Base-by-base conservation (phyloP, 169 alveolate species). In the Eimeria mitis region DNA sequence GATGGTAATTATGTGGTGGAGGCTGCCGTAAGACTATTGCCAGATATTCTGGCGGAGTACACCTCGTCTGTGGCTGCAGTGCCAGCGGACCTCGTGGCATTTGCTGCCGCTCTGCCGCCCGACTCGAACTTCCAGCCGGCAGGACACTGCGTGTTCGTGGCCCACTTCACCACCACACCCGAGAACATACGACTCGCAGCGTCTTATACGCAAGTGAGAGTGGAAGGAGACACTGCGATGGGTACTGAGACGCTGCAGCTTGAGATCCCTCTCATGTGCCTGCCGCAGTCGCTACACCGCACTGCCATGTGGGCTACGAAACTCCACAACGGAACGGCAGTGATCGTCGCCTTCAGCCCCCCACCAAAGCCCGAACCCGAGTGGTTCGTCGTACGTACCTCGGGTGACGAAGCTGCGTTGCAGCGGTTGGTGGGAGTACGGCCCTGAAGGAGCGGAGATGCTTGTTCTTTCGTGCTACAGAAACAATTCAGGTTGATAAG, bases 281-380 rank as follows among this genome's bases (percentile, higher is more conserved):
- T 84, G 40, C 91, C 91, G 44, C 91, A 84, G 70, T 84, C 91
- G 78, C 76, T 84, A 71, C 91, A 84, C 78, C 78, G 91, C 11
- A 61, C 59, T 47, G 78, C 91, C 54, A 56, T 84, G 78, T 84
- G 91, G 91, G 31, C 91, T 19, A 59, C 61, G 13, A 19, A 19
- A 37, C 79, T 84, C 31, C 23, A 25, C 91, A 56, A 47, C 56
- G 91, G 91, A 9, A 84, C 91, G 9, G 91, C 63, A 14, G 79
- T 61, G 13, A 59, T 84, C 47, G 91, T 59, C 49, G 91, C 91
- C 19, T 84, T 84, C 91, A 84, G 91, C 91, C 91, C 91, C 37
- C 91, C 91, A 8, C 91, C 91, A 28, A 42, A 40, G 59, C 59
- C 61, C 31, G 91, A 84, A 25, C 54, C 54, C 25, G 91, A 84